These are phyloP conservation scores for Nannochloropsis salina DNA, from an alignment of 108 stramenopile species.

Conservation along the genomic window DNA sequence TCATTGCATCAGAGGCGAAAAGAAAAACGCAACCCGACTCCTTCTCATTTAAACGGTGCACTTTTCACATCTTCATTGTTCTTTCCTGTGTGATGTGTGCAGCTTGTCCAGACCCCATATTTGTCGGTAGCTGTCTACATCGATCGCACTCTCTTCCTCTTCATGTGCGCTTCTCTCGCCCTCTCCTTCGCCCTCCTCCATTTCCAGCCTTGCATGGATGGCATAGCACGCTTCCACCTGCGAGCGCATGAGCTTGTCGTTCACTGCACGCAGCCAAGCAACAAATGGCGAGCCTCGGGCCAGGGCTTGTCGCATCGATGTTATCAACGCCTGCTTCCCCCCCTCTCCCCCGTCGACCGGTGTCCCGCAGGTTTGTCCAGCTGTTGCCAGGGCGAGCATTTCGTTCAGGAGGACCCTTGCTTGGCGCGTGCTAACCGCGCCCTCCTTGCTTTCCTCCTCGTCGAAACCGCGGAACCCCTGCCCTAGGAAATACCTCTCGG, in stretches of 20 bases:
- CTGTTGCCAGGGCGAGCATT: not conserved
- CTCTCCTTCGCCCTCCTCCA: not conserved
- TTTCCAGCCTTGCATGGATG: not conserved
- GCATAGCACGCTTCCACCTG: not conserved
- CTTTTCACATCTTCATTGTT: not conserved
- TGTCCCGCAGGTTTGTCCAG: not conserved
- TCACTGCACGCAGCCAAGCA: slow-evolving; percentile 7
- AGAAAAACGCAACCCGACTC: not conserved
- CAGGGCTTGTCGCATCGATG: not conserved
- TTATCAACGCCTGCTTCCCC: not conserved
- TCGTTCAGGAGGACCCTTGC: not conserved
- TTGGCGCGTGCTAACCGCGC: not conserved
- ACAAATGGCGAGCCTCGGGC: not conserved
- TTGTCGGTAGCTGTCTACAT: not conserved
- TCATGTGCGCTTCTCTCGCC: not conserved
- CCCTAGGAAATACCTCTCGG: slow-evolving; percentile 5
- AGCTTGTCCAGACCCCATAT: not conserved
- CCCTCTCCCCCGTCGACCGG: not conserved
- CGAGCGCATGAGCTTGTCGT: not conserved
- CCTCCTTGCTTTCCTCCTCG: not conserved
- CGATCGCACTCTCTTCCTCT: not conserved
- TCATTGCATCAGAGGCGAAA: not conserved
- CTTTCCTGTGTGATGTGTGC: not conserved
- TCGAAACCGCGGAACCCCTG: not conserved
- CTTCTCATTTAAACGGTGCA: not conserved